Conservation (phyloP, 2,329 filamentous ascomycete genomes). For the Aspergillus tanneri region DNA sequence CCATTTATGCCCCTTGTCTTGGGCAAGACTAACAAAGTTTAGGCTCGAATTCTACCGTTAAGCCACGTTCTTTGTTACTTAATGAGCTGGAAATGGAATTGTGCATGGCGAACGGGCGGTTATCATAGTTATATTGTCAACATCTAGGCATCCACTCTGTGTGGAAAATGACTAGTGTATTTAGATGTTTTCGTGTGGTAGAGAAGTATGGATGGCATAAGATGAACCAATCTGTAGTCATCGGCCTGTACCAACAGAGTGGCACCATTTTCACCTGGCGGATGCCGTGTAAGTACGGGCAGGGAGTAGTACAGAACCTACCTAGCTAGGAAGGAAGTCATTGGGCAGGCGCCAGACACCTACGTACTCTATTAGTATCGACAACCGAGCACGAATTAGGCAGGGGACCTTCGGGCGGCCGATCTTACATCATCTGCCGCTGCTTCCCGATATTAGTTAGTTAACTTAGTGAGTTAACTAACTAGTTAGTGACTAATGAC, state of each 20-base stretch:
- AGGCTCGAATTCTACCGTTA: slow-evolving; percentile 90
- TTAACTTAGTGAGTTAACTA: not conserved
- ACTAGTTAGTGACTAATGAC: not conserved
- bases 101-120: slow-evolving; percentile 24
- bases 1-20: slow-evolving; percentile 10
- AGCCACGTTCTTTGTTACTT: slow-evolving; percentile 12
- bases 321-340: too few relatives aligned
- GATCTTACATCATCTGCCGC: slow-evolving; percentile 15
- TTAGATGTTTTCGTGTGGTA: not conserved
- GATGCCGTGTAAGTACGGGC: too few relatives aligned
- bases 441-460: not conserved
- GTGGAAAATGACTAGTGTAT: slow-evolving; percentile 18
- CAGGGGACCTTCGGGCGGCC: slow-evolving; percentile 1
- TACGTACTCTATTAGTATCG: too few relatives aligned
- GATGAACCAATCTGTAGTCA: too few relatives aligned
- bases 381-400: too few relatives aligned
- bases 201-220: not conserved
- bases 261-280: too few relatives aligned
- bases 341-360: not conserved
- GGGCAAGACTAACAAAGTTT: slow-evolving; percentile 51
- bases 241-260: too few relatives aligned
- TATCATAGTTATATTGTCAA: slow-evolving; percentile 34
- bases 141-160: slow-evolving; percentile 19
- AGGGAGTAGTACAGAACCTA: too few relatives aligned
- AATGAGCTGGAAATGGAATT: slow-evolving; percentile 15